A percentile compares a stretch with the other conserved stretches of the same genome.
These are phyloP conservation scores for Bolboschoenus planiculmis DNA, from an alignment of 176 grass and related monocot species.

Conservation along the genomic window DNA sequence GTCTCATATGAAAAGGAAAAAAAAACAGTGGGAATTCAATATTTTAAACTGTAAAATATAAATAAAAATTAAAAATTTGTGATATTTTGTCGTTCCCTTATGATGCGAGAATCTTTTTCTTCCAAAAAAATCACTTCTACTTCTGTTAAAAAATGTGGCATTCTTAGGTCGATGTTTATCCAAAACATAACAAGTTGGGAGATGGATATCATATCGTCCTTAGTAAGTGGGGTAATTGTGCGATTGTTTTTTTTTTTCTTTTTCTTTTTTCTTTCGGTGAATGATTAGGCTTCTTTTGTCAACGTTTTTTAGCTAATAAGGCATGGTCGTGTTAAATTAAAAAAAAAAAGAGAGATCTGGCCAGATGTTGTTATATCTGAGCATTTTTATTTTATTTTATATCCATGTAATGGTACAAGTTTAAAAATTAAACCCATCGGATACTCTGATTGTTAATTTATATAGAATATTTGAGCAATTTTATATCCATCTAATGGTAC, in stretches of 20 bases:
- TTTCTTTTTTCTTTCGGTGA: background rate
- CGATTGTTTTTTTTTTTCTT: background rate
- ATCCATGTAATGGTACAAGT: background rate
- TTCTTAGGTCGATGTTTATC: background rate
- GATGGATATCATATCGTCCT: background rate
- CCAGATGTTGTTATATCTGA: background rate
- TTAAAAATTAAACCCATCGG: background rate
- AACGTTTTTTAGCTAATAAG: constrained; percentile 7
- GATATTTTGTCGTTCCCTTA: too few species aligned
- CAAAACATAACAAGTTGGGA: background rate
- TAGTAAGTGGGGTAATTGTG: background rate
- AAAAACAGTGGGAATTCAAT: too few species aligned
- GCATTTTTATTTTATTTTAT: background rate
- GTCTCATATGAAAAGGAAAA: too few species aligned
- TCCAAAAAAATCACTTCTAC: background rate
- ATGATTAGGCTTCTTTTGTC: background rate
- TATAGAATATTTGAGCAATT: background rate
- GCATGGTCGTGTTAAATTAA: background rate
- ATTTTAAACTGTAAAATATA: too few species aligned
- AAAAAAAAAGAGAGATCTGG: background rate
- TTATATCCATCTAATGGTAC: background rate
- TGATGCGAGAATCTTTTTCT: too few species aligned
- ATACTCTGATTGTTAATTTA: background rate
- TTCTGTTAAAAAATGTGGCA: background rate
- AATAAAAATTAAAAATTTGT: too few species aligned